Conservation (phyloP, 129 eudicot genomes). For the Helianthus annuus region DNA sequence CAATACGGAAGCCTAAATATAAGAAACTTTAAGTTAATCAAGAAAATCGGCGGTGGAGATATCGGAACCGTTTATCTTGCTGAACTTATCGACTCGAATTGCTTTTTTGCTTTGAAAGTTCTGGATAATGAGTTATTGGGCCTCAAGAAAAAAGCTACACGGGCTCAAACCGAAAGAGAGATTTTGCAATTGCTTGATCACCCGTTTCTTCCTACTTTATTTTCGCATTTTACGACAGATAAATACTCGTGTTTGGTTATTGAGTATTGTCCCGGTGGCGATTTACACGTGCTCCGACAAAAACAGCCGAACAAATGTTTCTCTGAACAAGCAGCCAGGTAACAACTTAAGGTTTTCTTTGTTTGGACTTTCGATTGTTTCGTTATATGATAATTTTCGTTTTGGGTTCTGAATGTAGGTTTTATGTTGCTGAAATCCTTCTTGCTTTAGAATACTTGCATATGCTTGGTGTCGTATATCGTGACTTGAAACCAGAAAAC, state of each 20-base stretch:
- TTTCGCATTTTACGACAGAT: conserved; percentile 67
- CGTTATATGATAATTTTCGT: neutral
- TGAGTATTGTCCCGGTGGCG: conserved; percentile 95
- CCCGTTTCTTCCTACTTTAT: conserved; percentile 95
- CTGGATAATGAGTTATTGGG: conserved; percentile 71
- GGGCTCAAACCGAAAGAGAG: conserved; percentile 89
- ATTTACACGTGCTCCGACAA: conserved; percentile 85
- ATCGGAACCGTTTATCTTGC: conserved; percentile 81
- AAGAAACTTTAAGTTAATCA: conserved; percentile 67
- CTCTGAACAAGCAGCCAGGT: conserved; percentile 86
- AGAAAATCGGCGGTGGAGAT: conserved; percentile 85
- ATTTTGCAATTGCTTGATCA: conserved; percentile 83
- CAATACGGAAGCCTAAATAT: conserved; percentile 59
- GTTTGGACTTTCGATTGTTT: neutral
- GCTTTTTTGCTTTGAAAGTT: conserved; percentile 79
- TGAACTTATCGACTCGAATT: conserved; percentile 61
- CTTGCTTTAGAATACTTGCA: conserved; percentile 96
- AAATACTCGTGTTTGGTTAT: conserved; percentile 80
- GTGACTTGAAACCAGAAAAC: conserved; percentile 92
- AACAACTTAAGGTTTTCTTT: conserved; percentile 4
- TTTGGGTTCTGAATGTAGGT: conserved; percentile 44
- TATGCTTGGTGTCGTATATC: conserved; percentile 93
- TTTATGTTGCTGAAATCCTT: conserved; percentile 90
- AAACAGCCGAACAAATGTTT: conserved; percentile 65
- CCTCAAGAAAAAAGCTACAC: conserved; percentile 53